These are phyloP conservation scores for Trichoderma aggressivum DNA, from an alignment of 2,329 filamentous ascomycete species.

Conservation along the genomic window DNA sequence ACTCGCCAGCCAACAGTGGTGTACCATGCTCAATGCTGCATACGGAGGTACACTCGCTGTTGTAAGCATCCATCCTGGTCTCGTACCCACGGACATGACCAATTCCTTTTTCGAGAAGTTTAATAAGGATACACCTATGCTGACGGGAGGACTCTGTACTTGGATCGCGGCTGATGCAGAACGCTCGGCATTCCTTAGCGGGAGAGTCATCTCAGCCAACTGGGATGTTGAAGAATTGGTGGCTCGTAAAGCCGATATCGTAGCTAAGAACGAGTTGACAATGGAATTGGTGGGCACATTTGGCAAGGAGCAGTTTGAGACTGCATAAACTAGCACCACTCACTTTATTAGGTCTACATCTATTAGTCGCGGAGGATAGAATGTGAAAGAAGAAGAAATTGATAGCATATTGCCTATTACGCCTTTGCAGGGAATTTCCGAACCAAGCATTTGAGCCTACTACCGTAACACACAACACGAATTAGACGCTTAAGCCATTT, in stretches of 20 bases:
- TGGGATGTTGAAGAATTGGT: slow-evolving; percentile 4
- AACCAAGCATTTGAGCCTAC: neutral
- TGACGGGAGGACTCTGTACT: neutral
- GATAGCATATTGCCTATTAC: too few species aligned
- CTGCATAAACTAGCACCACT: neutral
- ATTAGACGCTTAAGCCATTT: neutral
- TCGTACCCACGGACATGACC: neutral
- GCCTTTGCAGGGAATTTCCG: too few species aligned
- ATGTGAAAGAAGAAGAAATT: neutral
- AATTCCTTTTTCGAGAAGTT: neutral
- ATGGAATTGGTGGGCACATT: neutral
- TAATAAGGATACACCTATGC: neutral
- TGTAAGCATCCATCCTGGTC: slow-evolving; percentile 2
- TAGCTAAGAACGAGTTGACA: neutral
- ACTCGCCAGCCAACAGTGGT: slow-evolving; percentile 7
- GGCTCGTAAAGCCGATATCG: neutral
- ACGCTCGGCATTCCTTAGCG: neutral
- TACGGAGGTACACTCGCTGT: neutral
- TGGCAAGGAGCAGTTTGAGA: neutral
- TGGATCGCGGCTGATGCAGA: neutral
- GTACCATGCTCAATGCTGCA: neutral
- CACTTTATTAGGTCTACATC: neutral
- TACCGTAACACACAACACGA: neutral
- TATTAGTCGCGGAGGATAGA: rapidly evolving
- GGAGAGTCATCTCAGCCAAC: neutral